Conservation (phyloP, 2,329 filamentous ascomycete genomes). For the Venturiaceae sp. region DNA sequence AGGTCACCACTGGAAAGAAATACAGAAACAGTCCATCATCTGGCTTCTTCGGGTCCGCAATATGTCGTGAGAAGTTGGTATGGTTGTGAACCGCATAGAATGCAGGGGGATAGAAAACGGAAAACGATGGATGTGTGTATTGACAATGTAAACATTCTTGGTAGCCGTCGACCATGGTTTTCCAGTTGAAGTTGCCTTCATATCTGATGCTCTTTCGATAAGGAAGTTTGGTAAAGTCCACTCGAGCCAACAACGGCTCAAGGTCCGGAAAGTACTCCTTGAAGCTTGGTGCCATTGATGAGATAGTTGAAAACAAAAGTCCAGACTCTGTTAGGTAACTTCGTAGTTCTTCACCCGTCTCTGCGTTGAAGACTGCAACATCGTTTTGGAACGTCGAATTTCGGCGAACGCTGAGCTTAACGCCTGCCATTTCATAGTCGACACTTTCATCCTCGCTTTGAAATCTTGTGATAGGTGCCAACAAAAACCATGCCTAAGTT, state of each 20-base stretch:
- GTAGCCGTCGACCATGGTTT: conserved; percentile 50
- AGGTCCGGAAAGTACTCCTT: conserved; percentile 45
- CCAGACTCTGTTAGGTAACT: conserved; percentile 40
- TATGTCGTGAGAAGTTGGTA: conserved; percentile 45
- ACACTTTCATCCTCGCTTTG: conserved; percentile 29
- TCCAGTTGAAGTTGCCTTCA: conserved; percentile 49
- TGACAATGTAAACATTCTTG: conserved; percentile 51
- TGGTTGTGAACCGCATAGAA: conserved; percentile 47
- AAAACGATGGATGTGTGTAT: conserved; percentile 49
- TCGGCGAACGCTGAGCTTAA: conserved; percentile 29
- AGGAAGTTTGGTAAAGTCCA: conserved; percentile 45
- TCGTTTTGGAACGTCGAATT: conserved; percentile 23
- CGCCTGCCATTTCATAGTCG: conserved; percentile 41
- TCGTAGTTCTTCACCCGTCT: conserved; percentile 23
- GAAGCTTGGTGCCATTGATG: conserved; percentile 37
- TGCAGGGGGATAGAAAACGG: conserved; percentile 43
- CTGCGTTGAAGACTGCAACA: conserved; percentile 25
- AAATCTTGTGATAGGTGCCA: conserved; percentile 43
- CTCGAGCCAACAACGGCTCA: conserved; percentile 35
- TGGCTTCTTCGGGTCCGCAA: conserved; percentile 42
- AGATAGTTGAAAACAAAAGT: conserved; percentile 42
- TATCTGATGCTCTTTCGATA: conserved; percentile 45
- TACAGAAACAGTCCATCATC: conserved; percentile 48
- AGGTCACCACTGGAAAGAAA: conserved; percentile 47
- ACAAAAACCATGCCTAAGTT: conserved; percentile 40